phyloP scores from a whole-genome alignment of 805 yeast genomes.

The Candida andamanensis region DNA sequence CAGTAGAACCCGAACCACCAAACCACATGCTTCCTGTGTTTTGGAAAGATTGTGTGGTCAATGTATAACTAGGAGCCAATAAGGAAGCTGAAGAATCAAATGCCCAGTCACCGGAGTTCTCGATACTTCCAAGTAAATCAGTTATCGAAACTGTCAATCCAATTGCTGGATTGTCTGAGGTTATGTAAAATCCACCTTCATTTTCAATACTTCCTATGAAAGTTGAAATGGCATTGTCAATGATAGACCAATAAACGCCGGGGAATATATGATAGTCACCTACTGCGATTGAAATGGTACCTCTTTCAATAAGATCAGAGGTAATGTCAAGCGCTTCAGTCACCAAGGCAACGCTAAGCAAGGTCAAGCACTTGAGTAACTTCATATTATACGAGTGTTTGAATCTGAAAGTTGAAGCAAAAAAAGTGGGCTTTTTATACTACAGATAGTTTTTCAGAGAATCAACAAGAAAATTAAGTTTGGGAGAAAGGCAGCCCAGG shows the following conservation, averaged over 20 bases:
- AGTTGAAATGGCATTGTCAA: slow-evolving; percentile 9
- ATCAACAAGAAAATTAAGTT: too few relatives aligned
- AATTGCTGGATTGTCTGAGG: slow-evolving; percentile 9
- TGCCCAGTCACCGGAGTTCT: slow-evolving; percentile 17
- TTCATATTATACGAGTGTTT: not conserved
- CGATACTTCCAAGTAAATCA: slow-evolving; percentile 9
- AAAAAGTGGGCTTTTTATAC: too few relatives aligned
- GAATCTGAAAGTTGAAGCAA: not conserved
- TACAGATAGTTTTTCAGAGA: too few relatives aligned
- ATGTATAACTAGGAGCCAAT: slow-evolving; percentile 11
- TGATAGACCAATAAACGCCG: slow-evolving; percentile 14
- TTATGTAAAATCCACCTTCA: slow-evolving; percentile 15
- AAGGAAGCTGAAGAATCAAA: slow-evolving; percentile 12
- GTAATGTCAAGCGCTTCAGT: slow-evolving; percentile 11
- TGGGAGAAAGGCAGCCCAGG: too few relatives aligned
- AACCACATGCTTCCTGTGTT: slow-evolving; percentile 15
- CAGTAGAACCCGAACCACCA: slow-evolving; percentile 10
- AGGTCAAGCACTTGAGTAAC: not conserved
- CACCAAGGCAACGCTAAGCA: not conserved
- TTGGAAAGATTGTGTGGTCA: slow-evolving; percentile 9
- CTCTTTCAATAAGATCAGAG: slow-evolving; percentile 3
- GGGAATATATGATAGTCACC: slow-evolving; percentile 6
- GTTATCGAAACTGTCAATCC: slow-evolving; percentile 12
- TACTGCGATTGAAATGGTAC: not conserved
- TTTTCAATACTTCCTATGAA: slow-evolving; percentile 12